These are phyloP conservation scores for Eucommia ulmoides DNA, from an alignment of 257 asterid species.

Conservation along the genomic window DNA sequence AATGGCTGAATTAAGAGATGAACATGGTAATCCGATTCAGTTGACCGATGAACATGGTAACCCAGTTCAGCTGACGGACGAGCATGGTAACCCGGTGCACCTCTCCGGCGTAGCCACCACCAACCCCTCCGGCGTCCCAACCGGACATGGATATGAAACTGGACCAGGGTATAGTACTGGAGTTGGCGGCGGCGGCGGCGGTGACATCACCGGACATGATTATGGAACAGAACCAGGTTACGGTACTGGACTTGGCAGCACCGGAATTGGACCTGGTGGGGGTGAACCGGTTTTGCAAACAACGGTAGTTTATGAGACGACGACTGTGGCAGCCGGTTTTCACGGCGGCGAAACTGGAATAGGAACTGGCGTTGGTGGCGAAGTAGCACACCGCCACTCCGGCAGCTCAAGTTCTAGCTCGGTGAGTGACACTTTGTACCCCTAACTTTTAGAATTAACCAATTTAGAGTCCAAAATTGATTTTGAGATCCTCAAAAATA, in stretches of 20 bases:
- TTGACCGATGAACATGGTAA: constrained; percentile 48
- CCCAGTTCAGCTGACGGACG: constrained; percentile 58
- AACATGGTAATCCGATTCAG: constrained; percentile 76
- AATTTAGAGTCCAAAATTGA: no score
- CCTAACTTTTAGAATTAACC: no score
- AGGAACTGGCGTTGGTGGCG: background rate
- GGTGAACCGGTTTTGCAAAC: no score
- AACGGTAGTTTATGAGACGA: no score
- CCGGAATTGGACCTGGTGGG: no score
- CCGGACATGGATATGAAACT: background rate
- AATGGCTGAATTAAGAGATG: constrained; percentile 67
- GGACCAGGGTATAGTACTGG: background rate
- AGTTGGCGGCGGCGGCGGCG: background rate
- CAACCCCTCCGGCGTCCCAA: background rate
- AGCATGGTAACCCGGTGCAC: constrained; percentile 69
- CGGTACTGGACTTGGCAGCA: background rate
- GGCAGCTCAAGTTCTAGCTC: constrained; percentile 66
- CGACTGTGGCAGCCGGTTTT: no score
- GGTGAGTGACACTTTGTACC: no score
- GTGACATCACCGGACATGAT: background rate
- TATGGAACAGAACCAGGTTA: background rate
- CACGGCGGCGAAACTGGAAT: no score
- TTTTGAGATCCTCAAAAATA: no score
- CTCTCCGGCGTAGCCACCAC: constrained; percentile 55
- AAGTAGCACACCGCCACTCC: constrained; percentile 32